Percentiles rank a stretch among this genome's conserved stretches.
These are phyloP conservation scores for Flaveria sonorensis DNA, from an alignment of 129 eudicot species.

Conservation along the genomic window DNA sequence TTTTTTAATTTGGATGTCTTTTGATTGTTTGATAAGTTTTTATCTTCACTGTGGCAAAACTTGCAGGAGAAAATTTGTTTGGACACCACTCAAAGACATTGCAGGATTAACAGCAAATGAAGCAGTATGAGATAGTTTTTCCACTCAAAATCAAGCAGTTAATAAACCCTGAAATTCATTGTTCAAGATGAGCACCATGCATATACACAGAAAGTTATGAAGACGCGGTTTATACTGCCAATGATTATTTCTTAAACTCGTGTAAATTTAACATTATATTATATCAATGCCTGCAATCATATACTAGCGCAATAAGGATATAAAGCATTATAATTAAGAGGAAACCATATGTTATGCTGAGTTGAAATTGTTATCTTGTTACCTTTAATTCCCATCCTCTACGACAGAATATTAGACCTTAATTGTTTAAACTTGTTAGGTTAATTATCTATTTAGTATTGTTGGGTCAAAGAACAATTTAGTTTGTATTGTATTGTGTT, in stretches of 20 bases:
- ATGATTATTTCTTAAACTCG: constrained; percentile 12
- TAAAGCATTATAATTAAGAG: too few species aligned
- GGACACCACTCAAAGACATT: constrained; percentile 82
- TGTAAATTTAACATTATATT: constrained; percentile 16
- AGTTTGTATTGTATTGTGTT: too few species aligned
- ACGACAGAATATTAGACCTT: too few species aligned
- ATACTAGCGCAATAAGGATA: background rate
- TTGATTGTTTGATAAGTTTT: background rate
- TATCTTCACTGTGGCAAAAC: constrained; percentile 14
- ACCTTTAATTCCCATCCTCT: too few species aligned
- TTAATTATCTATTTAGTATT: too few species aligned
- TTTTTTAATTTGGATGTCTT: background rate
- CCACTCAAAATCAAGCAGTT: constrained; percentile 5
- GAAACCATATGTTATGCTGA: too few species aligned
- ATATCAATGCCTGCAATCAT: background rate
- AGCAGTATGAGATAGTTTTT: constrained; percentile 29
- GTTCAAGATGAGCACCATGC: constrained; percentile 26
- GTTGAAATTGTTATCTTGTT: too few species aligned
- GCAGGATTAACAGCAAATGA: constrained; percentile 51
- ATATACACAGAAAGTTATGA: constrained; percentile 36
- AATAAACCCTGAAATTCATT: background rate
- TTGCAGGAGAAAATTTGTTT: constrained; percentile 70
- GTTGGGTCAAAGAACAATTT: too few species aligned
- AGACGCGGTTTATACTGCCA: constrained; percentile 13
- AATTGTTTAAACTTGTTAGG: too few species aligned